phyloP scores from a whole-genome alignment of 768 basidiomycete genomes.

The Suillus discolor region DNA sequence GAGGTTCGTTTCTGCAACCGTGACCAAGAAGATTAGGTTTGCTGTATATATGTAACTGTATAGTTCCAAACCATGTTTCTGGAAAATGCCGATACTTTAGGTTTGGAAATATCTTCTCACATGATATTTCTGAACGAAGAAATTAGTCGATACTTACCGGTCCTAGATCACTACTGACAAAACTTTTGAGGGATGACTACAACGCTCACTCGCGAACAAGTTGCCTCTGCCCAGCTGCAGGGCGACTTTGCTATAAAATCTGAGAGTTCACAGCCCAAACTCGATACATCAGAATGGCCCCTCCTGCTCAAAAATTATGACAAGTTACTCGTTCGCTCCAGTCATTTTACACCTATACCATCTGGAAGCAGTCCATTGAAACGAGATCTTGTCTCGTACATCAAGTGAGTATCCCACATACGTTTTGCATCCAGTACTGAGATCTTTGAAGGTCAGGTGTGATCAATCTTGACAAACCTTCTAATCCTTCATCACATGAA shows the following conservation, averaged over 20 bases:
- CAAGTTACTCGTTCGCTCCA: conserved; percentile 90
- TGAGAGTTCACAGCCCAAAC: conserved; percentile 67
- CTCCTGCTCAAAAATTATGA: conserved; percentile 98
- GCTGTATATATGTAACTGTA: conserved; percentile 48
- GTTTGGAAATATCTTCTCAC: conserved; percentile 16
- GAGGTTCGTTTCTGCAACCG: conserved; percentile 10
- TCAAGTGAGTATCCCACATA: conserved; percentile 61
- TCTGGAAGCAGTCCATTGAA: conserved; percentile 93
- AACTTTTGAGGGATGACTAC: conserved; percentile 11
- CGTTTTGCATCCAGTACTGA: not conserved
- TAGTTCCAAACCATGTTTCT: conserved; percentile 39
- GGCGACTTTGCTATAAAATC: conserved; percentile 86
- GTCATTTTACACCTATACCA: conserved; percentile 98
- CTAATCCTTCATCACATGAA: conserved; percentile 98
- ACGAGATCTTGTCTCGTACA: conserved; percentile 88
- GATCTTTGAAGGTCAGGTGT: conserved; percentile 80
- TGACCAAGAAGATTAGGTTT: conserved; percentile 15
- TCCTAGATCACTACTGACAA: not conserved
- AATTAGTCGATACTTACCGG: not conserved
- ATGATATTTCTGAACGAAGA: conserved; percentile 20
- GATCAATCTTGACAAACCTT: conserved; percentile 99
- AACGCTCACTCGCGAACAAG: conserved; percentile 61
- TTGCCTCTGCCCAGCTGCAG: conserved; percentile 71
- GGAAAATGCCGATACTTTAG: conserved; percentile 7
- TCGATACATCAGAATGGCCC: conserved; percentile 98